phyloP scores from a whole-genome alignment of 192 early-diverging fungal species.

The Coemansia sp. region DNA sequence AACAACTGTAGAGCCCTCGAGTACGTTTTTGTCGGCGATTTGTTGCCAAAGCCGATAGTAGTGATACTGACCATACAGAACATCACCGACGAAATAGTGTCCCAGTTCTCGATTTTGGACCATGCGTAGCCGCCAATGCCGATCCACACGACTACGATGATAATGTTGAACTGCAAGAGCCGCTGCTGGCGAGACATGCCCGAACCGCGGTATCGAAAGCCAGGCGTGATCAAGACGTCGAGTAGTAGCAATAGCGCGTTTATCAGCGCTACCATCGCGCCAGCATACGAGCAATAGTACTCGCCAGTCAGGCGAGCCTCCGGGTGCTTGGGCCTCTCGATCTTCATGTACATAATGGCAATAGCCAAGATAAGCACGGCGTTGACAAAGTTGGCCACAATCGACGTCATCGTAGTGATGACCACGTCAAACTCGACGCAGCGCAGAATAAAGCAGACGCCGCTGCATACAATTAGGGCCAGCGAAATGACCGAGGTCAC shows the following conservation, averaged over 20 bases:
- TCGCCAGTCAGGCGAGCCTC: constrained; percentile 51
- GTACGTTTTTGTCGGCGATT: constrained; percentile 37
- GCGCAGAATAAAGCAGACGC: constrained; percentile 52
- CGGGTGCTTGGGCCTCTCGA: constrained; percentile 41
- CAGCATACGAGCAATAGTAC: constrained; percentile 55
- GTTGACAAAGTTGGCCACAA: constrained; percentile 47
- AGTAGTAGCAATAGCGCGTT: constrained; percentile 46
- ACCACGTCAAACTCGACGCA: constrained; percentile 54
- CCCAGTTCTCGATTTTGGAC: constrained; percentile 56
- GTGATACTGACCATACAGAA: constrained; percentile 57
- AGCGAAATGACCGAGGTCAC: constrained; percentile 50
- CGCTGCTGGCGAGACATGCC: constrained; percentile 57
- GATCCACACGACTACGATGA: constrained; percentile 54
- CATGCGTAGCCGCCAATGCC: constrained; percentile 55
- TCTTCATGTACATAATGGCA: constrained; percentile 46
- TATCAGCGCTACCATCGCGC: constrained; percentile 42
- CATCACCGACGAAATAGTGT: constrained; percentile 47
- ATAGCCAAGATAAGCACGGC: constrained; percentile 46
- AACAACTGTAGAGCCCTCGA: constrained; percentile 43
- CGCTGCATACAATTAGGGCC: constrained; percentile 42
- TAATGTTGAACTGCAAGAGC: constrained; percentile 56
- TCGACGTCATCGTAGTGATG: constrained; percentile 33
- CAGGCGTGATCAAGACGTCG: constrained; percentile 46
- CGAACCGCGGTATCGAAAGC: constrained; percentile 55
- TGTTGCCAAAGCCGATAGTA: constrained; percentile 56